A percentile compares a stretch with the other conserved stretches of the same genome.
Evolutionary conservation across 2,329 filamentous ascomycete species (phyloP).

Genomic region (Cladosporium sphaerospermum): DNA sequence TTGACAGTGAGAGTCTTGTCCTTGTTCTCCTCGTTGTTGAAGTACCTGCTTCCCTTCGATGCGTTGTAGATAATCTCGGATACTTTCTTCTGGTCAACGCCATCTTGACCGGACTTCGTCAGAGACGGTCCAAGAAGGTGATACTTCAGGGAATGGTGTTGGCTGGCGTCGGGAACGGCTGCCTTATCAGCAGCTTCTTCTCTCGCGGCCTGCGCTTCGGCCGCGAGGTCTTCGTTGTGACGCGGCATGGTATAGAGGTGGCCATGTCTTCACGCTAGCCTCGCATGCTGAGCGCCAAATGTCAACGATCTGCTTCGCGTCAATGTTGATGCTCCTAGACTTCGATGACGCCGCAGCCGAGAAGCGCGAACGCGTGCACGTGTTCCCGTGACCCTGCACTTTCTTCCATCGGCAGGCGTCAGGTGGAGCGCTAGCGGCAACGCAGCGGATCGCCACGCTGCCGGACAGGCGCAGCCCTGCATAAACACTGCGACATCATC

Average conservation of each 20-base stretch:
- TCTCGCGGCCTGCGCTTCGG: conserved; percentile 17
- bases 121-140: conserved; percentile 82
- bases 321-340: too few species aligned
- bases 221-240: conserved; percentile 20
- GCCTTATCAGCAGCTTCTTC: conserved; percentile 10
- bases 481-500: conserved; percentile 4
- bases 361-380: too few species aligned
- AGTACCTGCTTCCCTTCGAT: conserved; percentile 93
- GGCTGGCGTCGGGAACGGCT: conserved; percentile 18
- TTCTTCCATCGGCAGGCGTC: too few species aligned
- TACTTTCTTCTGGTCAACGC: conserved; percentile 89
- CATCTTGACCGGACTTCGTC: conserved; percentile 87
- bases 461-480: neutral
- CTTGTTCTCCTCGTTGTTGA: conserved; percentile 78
- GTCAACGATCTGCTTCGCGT: too few species aligned
- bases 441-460: too few species aligned
- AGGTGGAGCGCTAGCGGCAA: too few species aligned
- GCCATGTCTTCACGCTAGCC: neutral
- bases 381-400: too few species aligned
- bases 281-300: neutral
- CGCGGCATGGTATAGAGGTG: conserved; percentile 13
- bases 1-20: conserved; percentile 80
- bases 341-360: too few species aligned
- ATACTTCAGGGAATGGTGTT: conserved; percentile 73
- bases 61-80: conserved; percentile 96